phyloP scores from a whole-genome alignment of 257 asterid species.

The Capsicum rhomboideum region DNA sequence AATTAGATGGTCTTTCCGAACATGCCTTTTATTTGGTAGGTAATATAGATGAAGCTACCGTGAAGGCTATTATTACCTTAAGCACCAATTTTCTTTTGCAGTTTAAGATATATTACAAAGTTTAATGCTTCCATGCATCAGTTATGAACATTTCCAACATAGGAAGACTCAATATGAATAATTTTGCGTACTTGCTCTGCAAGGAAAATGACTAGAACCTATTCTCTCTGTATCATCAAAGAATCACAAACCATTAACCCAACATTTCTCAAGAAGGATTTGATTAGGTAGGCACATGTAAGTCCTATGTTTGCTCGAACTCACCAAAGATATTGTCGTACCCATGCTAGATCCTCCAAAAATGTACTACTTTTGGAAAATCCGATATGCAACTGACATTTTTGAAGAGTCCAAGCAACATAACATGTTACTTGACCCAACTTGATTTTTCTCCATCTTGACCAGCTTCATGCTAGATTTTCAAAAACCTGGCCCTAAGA shows the following conservation, averaged over 20 bases:
- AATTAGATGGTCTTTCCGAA: no score
- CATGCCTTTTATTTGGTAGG: no score
- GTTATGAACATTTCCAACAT: background rate
- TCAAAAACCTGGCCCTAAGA: background rate
- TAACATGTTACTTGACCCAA: background rate
- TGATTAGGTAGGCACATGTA: background rate
- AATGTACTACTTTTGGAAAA: background rate
- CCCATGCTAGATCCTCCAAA: background rate
- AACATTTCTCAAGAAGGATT: background rate
- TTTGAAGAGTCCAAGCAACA: background rate
- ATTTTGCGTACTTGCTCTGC: background rate
- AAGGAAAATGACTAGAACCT: background rate
- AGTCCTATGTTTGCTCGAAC: background rate
- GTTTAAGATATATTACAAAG: background rate
- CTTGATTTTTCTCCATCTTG: background rate
- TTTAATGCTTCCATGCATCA: background rate
- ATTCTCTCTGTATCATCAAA: background rate
- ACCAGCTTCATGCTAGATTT: conserved; percentile 12
- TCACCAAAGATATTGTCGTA: background rate
- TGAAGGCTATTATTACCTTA: background rate
- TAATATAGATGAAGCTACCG: no score
- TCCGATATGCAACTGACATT: background rate
- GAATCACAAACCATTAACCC: background rate
- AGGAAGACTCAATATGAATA: no score
- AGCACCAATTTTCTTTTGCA: background rate